These are phyloP conservation scores for Dothideomycetes sp. DNA, from an alignment of 2,329 filamentous ascomycete genomes.

Conservation along the genomic window DNA sequence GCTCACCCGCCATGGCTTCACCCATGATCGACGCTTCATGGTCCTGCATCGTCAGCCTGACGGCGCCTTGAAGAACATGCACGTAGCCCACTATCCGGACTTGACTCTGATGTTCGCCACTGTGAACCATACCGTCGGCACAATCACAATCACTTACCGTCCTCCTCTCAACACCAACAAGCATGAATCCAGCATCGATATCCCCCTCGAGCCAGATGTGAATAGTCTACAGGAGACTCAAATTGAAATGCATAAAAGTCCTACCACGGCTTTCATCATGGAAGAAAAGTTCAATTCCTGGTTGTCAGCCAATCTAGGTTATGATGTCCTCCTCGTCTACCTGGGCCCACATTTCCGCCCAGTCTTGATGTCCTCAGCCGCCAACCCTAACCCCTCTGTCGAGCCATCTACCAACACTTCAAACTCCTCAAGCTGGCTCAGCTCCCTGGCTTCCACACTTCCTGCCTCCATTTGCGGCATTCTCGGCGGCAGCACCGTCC, in stretches of 20 bases:
- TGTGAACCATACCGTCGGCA: slow-evolving; percentile 21
- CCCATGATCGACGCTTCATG: slow-evolving; percentile 33
- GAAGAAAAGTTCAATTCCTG: slow-evolving; percentile 28
- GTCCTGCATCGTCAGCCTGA: slow-evolving; percentile 26
- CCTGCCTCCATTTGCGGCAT: slow-evolving; percentile 11
- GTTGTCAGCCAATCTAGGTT: slow-evolving; percentile 34
- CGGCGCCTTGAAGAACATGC: slow-evolving; percentile 30
- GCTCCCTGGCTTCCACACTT: slow-evolving; percentile 16
- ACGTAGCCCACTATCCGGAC: slow-evolving; percentile 26
- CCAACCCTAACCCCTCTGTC: neutral
- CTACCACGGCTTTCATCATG: slow-evolving; percentile 33
- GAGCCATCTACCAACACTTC: slow-evolving; percentile 7
- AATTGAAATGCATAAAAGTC: slow-evolving; percentile 33
- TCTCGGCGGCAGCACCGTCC: neutral
- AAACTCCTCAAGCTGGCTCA: slow-evolving; percentile 20
- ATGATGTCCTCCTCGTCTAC: slow-evolving; percentile 30
- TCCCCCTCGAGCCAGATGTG: slow-evolving; percentile 30
- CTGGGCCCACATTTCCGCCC: slow-evolving; percentile 29
- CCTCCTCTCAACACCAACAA: slow-evolving; percentile 21
- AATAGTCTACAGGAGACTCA: slow-evolving; percentile 24
- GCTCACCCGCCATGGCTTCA: slow-evolving; percentile 33
- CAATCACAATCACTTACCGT: slow-evolving; percentile 28
- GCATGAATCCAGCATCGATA: slow-evolving; percentile 13
- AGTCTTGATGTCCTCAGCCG: slow-evolving; percentile 24
- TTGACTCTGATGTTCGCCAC: slow-evolving; percentile 31